Conservation (phyloP, 805 yeast species). For the Candida saitoana region DNA sequence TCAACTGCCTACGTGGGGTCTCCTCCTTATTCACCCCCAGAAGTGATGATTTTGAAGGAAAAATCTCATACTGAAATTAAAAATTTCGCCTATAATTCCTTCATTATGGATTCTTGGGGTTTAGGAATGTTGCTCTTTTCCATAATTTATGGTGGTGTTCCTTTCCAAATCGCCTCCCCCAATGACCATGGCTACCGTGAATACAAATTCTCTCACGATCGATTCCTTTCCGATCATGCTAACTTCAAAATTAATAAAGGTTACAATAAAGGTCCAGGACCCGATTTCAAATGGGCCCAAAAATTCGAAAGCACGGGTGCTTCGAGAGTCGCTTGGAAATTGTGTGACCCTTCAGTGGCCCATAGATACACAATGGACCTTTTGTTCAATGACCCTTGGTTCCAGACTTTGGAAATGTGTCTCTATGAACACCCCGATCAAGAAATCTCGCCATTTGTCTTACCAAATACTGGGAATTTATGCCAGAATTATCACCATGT, state of each 20-base stretch:
- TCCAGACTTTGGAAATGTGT: constrained; percentile 56
- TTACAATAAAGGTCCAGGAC: constrained; percentile 57
- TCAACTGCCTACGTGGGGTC: constrained; percentile 63
- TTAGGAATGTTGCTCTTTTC: constrained; percentile 66
- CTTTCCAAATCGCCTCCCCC: constrained; percentile 51
- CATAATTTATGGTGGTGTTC: constrained; percentile 53
- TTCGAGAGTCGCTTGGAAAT: constrained; percentile 69
- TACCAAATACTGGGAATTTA: constrained; percentile 21
- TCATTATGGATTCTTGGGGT: constrained; percentile 69
- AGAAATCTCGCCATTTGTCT: constrained; percentile 30
- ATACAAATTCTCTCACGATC: constrained; percentile 46
- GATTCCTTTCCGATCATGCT: constrained; percentile 40
- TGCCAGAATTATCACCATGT: constrained; percentile 2
- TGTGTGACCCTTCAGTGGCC: constrained; percentile 58
- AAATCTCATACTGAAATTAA: constrained; percentile 26
- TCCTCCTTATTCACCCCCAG: constrained; percentile 80
- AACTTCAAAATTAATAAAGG: constrained; percentile 45
- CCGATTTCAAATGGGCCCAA: constrained; percentile 66
- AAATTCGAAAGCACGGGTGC: constrained; percentile 56
- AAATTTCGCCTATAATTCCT: constrained; percentile 55
- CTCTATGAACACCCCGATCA: constrained; percentile 46
- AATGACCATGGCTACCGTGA: constrained; percentile 54
- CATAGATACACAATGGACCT: constrained; percentile 53
- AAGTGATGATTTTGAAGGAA: constrained; percentile 53
- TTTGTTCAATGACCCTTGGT: constrained; percentile 63